These are phyloP conservation scores for Moricandia arvensis DNA, from an alignment of 345 rosid genomes.

Conservation along the genomic window DNA sequence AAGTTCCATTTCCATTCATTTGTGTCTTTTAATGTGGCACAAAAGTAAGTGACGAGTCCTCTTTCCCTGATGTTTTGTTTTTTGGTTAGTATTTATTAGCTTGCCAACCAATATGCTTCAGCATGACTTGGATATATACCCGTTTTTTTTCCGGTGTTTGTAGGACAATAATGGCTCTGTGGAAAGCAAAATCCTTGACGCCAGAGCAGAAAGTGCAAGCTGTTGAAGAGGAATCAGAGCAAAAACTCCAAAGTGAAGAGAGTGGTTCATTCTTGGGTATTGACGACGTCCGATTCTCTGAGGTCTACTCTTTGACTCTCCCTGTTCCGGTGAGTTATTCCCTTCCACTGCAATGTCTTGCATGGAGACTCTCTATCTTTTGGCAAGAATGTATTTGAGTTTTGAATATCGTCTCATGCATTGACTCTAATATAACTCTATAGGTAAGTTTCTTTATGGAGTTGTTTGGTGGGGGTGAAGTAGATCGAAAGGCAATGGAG, in stretches of 20 bases:
- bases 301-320: constrained; percentile 59
- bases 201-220: constrained; percentile 92
- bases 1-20: constrained; percentile 93
- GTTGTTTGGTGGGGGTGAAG: constrained; percentile 72
- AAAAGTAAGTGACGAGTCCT: constrained; percentile 54
- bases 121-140: not conserved
- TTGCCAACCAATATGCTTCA: constrained; percentile 4
- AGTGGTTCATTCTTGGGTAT: constrained; percentile 74
- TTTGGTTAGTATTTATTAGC: not conserved
- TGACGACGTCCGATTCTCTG: constrained; percentile 82
- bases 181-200: constrained; percentile 90
- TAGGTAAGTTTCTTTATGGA: constrained; percentile 76
- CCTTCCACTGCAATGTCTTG: not conserved
- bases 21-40: constrained; percentile 85
- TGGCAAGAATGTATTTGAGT: not conserved
- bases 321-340: constrained; percentile 67
- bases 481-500: constrained; percentile 83
- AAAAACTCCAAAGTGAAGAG: constrained; percentile 73
- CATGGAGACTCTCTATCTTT: not conserved
- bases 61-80: not conserved
- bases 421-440: constrained; percentile 22
- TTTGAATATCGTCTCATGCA: constrained; percentile 5
- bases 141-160: too few relatives aligned
- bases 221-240: constrained; percentile 89
- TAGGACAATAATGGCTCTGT: constrained; percentile 96